phyloP scores from a whole-genome alignment of 768 basidiomycete genomes.

The Mycena leptocephala region DNA sequence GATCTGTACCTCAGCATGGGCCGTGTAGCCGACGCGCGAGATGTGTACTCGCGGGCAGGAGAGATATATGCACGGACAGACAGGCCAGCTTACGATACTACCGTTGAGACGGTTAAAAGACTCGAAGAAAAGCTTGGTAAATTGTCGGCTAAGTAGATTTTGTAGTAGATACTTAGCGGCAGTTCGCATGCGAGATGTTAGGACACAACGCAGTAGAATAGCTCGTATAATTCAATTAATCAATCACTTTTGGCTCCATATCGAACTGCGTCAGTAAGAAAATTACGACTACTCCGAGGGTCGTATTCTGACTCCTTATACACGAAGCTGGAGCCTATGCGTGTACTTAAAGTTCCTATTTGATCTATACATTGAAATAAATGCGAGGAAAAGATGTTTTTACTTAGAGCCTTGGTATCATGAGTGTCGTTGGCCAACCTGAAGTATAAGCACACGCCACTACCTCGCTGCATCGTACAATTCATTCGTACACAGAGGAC shows the following conservation, averaged over 20 bases:
- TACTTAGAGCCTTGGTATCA: too few relatives aligned
- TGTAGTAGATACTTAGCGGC: background rate
- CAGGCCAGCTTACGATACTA: background rate
- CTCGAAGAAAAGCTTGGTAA: background rate
- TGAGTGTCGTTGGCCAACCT: too few relatives aligned
- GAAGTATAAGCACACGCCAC: too few relatives aligned
- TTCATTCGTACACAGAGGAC: too few relatives aligned
- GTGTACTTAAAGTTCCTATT: too few relatives aligned
- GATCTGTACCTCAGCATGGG: background rate
- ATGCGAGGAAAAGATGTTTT: too few relatives aligned
- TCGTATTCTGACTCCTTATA: too few relatives aligned
- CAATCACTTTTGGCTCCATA: background rate
- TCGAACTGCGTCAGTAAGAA: background rate
- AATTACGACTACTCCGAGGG: background rate
- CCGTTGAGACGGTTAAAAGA: background rate
- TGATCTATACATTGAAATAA: too few relatives aligned
- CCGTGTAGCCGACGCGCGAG: background rate
- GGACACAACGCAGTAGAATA: background rate
- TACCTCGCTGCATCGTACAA: too few relatives aligned
- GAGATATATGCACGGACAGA: background rate
- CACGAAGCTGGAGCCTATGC: too few relatives aligned
- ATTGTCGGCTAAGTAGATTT: background rate
- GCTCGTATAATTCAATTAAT: background rate
- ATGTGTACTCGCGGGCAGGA: background rate
- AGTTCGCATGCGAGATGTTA: background rate